Conservation (phyloP, 2,329 filamentous ascomycete genomes). For the Leptographium procerum region DNA sequence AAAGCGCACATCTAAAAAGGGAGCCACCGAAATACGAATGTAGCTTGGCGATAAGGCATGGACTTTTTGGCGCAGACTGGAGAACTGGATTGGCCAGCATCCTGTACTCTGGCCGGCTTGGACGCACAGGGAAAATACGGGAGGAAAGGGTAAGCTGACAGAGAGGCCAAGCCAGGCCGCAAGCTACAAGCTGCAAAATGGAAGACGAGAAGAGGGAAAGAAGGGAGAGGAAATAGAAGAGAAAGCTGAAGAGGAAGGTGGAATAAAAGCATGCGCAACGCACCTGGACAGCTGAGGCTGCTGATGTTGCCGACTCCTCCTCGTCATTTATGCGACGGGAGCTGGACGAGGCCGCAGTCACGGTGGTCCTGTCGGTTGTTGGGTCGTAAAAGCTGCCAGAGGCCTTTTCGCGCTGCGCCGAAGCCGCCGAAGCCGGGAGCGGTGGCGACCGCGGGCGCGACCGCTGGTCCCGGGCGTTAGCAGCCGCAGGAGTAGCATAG, state of each 20-base stretch:
- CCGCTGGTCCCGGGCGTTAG: not conserved
- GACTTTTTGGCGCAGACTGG: not conserved
- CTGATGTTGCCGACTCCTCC: conserved; percentile 35
- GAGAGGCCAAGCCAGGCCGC: not conserved
- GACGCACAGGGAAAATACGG: not conserved
- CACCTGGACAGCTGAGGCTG: not conserved
- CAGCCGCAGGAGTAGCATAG: not conserved
- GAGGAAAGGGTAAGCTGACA: not conserved
- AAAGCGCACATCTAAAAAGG: not conserved
- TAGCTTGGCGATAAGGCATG: conserved; percentile 1
- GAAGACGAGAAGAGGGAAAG: not conserved
- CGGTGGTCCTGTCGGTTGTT: conserved; percentile 35
- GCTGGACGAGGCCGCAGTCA: conserved; percentile 13
- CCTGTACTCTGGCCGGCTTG: too few relatives aligned
- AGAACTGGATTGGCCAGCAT: not conserved
- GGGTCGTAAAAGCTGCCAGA: conserved; percentile 41
- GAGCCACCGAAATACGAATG: not conserved
- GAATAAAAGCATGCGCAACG: not conserved
- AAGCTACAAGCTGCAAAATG: not conserved
- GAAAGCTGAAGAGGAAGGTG: not conserved
- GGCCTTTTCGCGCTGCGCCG: conserved; percentile 9
- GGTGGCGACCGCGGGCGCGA: conserved; percentile 1
- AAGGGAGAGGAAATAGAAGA: not conserved
- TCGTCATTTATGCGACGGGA: conserved; percentile 32
- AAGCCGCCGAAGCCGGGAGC: not conserved